Percentiles rank a stretch among this genome's conserved stretches.
phyloP scores from a whole-genome alignment of 345 rosid genomes.

The Limnanthes douglasii region DNA sequence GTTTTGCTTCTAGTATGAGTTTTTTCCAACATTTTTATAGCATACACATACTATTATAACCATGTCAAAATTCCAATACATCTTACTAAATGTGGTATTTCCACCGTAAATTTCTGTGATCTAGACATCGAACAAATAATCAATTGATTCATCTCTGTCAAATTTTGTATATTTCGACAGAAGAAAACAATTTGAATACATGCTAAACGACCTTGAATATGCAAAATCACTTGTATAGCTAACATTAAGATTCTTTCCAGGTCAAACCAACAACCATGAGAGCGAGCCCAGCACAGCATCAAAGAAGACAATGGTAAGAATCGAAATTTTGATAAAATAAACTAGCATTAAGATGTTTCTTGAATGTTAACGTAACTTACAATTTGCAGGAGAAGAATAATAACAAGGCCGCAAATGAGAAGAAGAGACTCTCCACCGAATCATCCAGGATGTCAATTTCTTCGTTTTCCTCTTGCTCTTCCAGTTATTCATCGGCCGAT shows the following conservation, averaged over 20 bases:
- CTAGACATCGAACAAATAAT: constrained; percentile 11
- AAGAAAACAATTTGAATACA: not conserved
- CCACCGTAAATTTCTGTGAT: constrained; percentile 12
- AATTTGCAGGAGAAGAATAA: constrained; percentile 43
- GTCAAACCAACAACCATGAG: constrained; percentile 22
- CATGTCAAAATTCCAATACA: too few relatives aligned
- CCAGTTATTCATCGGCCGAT: constrained; percentile 56
- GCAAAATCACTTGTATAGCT: not conserved
- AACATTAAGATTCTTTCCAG: constrained; percentile 18
- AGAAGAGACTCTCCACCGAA: constrained; percentile 44
- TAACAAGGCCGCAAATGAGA: constrained; percentile 36
- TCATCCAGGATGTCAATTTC: constrained; percentile 42
- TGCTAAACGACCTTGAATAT: constrained; percentile 2
- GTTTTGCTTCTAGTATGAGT: too few relatives aligned
- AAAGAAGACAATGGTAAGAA: constrained; percentile 31
- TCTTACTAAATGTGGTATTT: constrained; percentile 4
- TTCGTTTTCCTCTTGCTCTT: constrained; percentile 70
- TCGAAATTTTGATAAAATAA: not conserved
- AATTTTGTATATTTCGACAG: constrained; percentile 11
- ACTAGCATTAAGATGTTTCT: not conserved
- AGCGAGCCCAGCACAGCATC: constrained; percentile 15
- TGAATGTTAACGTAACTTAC: constrained; percentile 8
- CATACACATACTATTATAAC: too few relatives aligned
- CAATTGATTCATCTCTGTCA: constrained; percentile 10
- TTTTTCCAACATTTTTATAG: too few relatives aligned